Base-by-base conservation (phyloP, 192 early-diverging fungal species). In the Gamsiella multidivaricata region DNA sequence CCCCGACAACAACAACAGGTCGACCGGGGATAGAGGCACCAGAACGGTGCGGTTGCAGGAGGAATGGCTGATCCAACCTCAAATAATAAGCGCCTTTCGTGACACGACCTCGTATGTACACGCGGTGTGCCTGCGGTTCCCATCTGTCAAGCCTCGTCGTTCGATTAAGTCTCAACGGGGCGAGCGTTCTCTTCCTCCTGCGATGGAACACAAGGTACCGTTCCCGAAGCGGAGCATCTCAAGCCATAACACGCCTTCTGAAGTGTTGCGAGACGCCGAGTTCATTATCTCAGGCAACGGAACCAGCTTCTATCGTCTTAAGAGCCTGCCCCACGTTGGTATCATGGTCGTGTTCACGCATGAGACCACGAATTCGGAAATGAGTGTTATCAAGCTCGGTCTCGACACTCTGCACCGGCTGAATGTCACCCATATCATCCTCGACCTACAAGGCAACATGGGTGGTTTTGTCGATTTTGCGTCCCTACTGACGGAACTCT, bases 341-440 rank as follows among this genome's bases (percentile, higher is more conserved):
- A 31, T 66, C 31, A 10, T 66, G 1, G 64, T 66, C 20, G 37
- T 54, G n/a, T 42, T 18, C 29, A 66, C 46, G 1, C 8, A 47
- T 11, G 42, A 49, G 3, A 23, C 36, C 14, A 12, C 42, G 0
- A 5, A 36, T 9, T n/a, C n/a, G n/a, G 31, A 33, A 23, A 10
- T 22, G 3, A 2, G 2, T 23, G 59, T 20, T 5, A 23, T 66
- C 12, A 12, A 31, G 0, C 1, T 1, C 5, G 6, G 18, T 34
- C 39, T 36, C 4, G 17, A 1, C 11, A 22, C 39, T 1, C 31
- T 66, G 6, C 18, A 28, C 15, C 0, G 22, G 9, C 29, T 25
- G 11, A 56, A 56, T 36, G 32, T 66, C 20, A 36, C 64, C 29
- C 42, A 66, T 20, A 29, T 66, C 7, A 33, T 66, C n/a, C 46